Base-by-base conservation (phyloP, 2,329 filamentous ascomycete species). In the Fusarium annulatum region DNA sequence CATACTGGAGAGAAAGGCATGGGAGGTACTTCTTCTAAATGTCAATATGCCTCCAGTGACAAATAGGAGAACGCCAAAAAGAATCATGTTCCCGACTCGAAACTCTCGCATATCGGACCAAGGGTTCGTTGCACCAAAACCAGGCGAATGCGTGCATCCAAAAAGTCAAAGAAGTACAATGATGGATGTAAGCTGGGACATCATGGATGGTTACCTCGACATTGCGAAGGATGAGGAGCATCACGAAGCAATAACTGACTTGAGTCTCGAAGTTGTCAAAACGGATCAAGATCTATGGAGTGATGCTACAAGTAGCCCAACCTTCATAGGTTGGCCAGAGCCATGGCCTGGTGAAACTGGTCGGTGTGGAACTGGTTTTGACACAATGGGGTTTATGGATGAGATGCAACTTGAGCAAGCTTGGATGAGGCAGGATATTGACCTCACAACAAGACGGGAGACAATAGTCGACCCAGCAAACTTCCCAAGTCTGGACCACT, bases 11-110 rank as follows among this genome's bases (percentile, higher is more conserved):
- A 75, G 65, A 30, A 62, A 61, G 4, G 33, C 72, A 16, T 82
- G 62, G 81, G 46, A 75, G 38, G 71, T 79, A 12, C 61, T 82
- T 36, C 38, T 81, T 41, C 48, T 66, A 12, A 63, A 69, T 28
- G 34, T 52, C 15, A 71, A 74, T 34, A 23, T 62, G 3, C 72
- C 78, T n/a, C 18, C 57, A 2, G 26, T 64, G 5, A 58, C 55
- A 23, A 65, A 58, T 21, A 67, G 45, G n/a, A 57, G 53, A 36
- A 53, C 30, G 19, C 9, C 18, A 30, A 67, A 46, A 58, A 58
- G 21, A 34, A 23, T 39, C 39, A 30, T 33, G 12, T n/a, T 19
- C 38, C n/a, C n/a, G 15, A 14, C 34, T 3, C 42, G 21, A 9
- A n/a, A 18, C 5, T 42, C 46, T 26, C 52, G 2, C 14, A 7